Base-by-base conservation (phyloP, 208 protist genomes). In the Trypanosoma caninum region DNA sequence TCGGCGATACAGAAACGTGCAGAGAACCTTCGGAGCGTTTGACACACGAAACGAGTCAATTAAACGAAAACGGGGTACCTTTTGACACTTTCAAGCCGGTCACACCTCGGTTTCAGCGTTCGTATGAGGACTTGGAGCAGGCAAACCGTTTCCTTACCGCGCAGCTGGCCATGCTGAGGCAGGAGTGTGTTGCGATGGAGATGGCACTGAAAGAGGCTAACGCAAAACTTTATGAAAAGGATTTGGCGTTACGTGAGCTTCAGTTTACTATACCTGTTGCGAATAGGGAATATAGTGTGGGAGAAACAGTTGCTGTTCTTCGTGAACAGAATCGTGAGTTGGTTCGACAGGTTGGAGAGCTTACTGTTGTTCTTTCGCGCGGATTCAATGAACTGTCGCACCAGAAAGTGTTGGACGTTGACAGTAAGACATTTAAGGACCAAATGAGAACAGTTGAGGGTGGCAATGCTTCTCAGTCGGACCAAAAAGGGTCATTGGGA, bases 281-380 rank as follows among this genome's bases (percentile, higher is more conserved):
- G 5, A 38, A 53, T 33, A 59, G 35, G 38, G 46, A 71, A 27
- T 55, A 54, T 11, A 57, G 65, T 37, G 23, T 34, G 2, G 48
- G 0, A 3, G 23, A 35, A 20, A 65, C 65, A 14, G 22, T 71
- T 13, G n/a, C 20, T 2, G 56, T 65, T 38, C 31, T 71, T 2
- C 54, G 65, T 16, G 65, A 71, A 34, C 65, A 71, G 41, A 65
- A 71, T 63, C 65, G 42, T 23, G 57, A 71, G 46, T 41, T 71
- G 22, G n/a, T 58, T 0, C 55, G 50, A 22, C 65, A 71, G 63
- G 51, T 64, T 0, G 57, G 65, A 3, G 65, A 71, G 25, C 52
- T 71, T 27, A 52, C 44, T n/a, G 47, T 71, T 2, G 37, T 30
- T 14, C 65, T 71, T 5, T 35, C 65, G 3, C 53, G 65, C 23